A percentile compares a stretch with the other conserved stretches of the same genome.
These are phyloP conservation scores for Monosporozyma yasuniensis DNA, from an alignment of 805 yeast genomes.

Conservation along the genomic window DNA sequence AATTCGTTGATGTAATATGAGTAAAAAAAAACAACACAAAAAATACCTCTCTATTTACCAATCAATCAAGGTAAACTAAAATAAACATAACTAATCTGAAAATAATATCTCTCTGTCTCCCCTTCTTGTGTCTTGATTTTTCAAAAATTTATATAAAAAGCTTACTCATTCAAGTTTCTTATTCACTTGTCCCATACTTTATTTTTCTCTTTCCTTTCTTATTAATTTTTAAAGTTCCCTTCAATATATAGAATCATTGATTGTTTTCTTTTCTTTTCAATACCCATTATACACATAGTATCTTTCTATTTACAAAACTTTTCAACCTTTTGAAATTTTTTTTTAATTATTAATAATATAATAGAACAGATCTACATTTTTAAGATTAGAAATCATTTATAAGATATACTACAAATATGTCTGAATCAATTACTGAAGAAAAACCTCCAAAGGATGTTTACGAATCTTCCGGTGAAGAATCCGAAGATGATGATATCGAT, in stretches of 20 bases:
- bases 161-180: not conserved
- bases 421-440: slow-evolving; percentile 5
- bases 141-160: not conserved
- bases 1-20: not conserved
- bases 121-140: not conserved
- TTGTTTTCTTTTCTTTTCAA: slow-evolving; percentile 2
- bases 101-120: not conserved
- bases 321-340: not conserved
- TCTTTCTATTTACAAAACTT: not conserved
- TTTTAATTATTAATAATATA: not conserved
- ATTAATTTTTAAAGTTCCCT: not conserved
- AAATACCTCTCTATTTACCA: not conserved
- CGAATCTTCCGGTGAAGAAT: slow-evolving; percentile 33
- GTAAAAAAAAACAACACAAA: not conserved
- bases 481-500: slow-evolving; percentile 62
- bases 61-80: not conserved
- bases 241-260: not conserved
- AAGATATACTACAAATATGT: not conserved
- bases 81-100: not conserved
- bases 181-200: not conserved
- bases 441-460: slow-evolving; percentile 10
- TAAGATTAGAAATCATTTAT: slow-evolving; percentile 1
- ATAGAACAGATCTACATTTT: not conserved
- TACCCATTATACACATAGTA: slow-evolving; percentile 1
- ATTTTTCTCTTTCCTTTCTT: not conserved